Evolutionary conservation across 2,329 filamentous ascomycete genomes (phyloP), one percentile per base, ranked within the genome.

Genomic region (Epichloe sp.): DNA sequence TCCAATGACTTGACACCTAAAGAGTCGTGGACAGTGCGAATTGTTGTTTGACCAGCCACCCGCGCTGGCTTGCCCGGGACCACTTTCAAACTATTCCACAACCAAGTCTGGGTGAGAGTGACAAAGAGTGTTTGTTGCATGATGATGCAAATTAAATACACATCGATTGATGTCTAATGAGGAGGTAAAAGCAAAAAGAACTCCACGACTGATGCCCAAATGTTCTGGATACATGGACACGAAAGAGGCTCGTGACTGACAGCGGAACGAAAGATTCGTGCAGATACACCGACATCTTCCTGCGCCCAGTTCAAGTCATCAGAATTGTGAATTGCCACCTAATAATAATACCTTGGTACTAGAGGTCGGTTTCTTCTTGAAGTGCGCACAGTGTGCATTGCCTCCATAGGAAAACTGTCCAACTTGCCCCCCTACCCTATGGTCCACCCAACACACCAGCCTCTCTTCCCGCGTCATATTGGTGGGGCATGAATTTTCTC

Each of bases 401-500:
- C 4, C 0, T 6, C 31, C 1, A 2, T 2, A 5, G 11, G n/a
- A 10, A 11, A 45, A 57, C 54, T 47, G 54, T 56, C 35, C 15
- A 10, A 55, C 53, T 62, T 60, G 8, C 3, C 8, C 8, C 10
- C 7, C 26, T n/a, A n/a, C n/a, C n/a, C n/a, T n/a, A 31, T 5
- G 23, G 23, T 26, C 23, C 23, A 26, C 23, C 23, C 23, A 26
- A 26, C 58, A 61, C 34, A 21, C 42, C 26, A 44, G n/a, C 49
- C 43, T 44, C n/a, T 55, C n/a, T 55, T 57, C 60, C 60, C 56
- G 59, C 61, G 61, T 66, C 65, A 65, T 65, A 55, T 56, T 65
- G 62, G 66, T 68, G 68, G 68, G 68, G 67, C 63, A 59, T 54
- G 60, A 68, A 68, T 66, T 69, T 68, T 68, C 63, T 64, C 62